Base-by-base conservation (phyloP, 768 basidiomycete species). In the Termitomyces sp. region DNA sequence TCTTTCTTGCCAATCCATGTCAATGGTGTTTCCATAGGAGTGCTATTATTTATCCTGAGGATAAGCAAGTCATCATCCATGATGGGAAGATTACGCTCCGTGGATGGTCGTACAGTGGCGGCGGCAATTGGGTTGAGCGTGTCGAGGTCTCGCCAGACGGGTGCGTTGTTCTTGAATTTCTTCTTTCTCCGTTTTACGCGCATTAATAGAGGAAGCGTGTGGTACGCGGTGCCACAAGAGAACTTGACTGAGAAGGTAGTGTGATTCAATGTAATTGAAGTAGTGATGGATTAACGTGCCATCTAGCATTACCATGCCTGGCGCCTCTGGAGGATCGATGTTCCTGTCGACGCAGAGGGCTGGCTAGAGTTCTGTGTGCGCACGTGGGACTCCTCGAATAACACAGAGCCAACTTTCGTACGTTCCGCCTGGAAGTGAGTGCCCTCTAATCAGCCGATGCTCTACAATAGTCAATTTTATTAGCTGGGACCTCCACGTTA, bases 381-480 rank as follows among this genome's bases (percentile, higher is more conserved):
- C 50, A 77, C 78, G 0, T 83, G 81, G 81, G 81, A 82, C 61
- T 79, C 79, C n/a, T 78, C 79, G 8, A 79, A 79, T 68, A 82
- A 83, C 62, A 82, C 80, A 3, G 77, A 82, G 65, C 81, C 81
- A 18, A 81, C 81, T 13, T 79, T 75, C 57, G 77, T 82, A 16
- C 77, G 80, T 46, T 81, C 80, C 7, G 75, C 80, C 4, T 81
- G 80, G 80, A 82, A 82, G 80, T 80, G 58, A 57, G 78, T 69
- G 26, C 0, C 30, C 16, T n/a, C 8, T 49, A 14, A 16, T n/a
- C 53, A 47, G 20, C 8, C 28, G 20, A 54, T 6, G 12, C 4
- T 53, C 46, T 33, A 28, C 9, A 35, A 26, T 51, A 18, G 8
- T 16, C 10, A 28, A 36, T 45, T 14, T 14, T 38, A 36, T 9